These are phyloP conservation scores for Flueggea neowawraea DNA, from an alignment of 441 rosid species.

Conservation along the genomic window DNA sequence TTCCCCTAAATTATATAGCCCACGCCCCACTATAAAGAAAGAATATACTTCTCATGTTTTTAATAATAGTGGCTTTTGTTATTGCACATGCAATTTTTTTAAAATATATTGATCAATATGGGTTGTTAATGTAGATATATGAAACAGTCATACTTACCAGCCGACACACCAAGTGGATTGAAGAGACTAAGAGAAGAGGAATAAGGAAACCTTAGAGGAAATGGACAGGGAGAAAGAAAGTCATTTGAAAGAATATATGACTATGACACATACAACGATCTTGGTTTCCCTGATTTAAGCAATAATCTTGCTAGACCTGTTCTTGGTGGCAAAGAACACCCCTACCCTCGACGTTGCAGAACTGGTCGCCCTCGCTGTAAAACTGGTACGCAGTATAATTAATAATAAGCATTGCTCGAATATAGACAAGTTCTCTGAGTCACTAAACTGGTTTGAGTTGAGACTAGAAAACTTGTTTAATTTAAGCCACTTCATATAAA, in stretches of 20 bases:
- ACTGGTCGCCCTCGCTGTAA: constrained; percentile 18
- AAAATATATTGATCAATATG: neutral
- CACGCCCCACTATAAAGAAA: too few relatives aligned
- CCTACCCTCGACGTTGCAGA: constrained; percentile 28
- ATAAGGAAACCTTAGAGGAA: constrained; percentile 27
- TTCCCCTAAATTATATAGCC: too few relatives aligned
- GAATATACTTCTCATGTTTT: too few relatives aligned
- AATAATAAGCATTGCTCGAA: neutral
- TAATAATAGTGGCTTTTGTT: too few relatives aligned
- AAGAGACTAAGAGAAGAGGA: constrained; percentile 34
- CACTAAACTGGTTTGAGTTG: too few relatives aligned
- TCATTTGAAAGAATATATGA: constrained; percentile 59
- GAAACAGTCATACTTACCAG: constrained; percentile 39
- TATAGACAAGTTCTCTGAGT: too few relatives aligned
- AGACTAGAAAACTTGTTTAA: too few relatives aligned
- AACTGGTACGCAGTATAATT: constrained; percentile 8
- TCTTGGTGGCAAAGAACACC: constrained; percentile 24
- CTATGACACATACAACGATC: constrained; percentile 65
- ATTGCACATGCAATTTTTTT: too few relatives aligned
- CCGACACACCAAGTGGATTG: constrained; percentile 41
- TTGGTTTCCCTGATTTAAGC: constrained; percentile 27
- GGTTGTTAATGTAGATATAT: too few relatives aligned
- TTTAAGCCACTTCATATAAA: too few relatives aligned
- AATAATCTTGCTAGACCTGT: constrained; percentile 17
- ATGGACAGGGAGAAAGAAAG: constrained; percentile 48